A percentile compares a stretch with the other conserved stretches of the same genome.
These are phyloP conservation scores for Boletus edulis DNA, from an alignment of 768 basidiomycete genomes.

Conservation along the genomic window DNA sequence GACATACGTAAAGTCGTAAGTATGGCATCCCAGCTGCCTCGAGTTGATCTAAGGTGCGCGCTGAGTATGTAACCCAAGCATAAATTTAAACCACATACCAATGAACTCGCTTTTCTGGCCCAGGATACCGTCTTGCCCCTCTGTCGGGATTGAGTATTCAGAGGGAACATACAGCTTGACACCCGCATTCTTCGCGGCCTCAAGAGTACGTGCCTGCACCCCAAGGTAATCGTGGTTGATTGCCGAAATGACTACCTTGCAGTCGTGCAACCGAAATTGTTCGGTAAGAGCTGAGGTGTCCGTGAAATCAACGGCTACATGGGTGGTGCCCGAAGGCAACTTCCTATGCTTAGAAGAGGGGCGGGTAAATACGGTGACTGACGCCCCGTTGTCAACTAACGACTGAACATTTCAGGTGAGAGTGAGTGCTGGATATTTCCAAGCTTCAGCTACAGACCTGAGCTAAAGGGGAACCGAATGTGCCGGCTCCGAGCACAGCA, in stretches of 20 bases:
- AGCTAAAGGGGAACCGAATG: constrained; percentile 9
- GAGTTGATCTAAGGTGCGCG: constrained; percentile 7
- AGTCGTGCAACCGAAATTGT: constrained; percentile 15
- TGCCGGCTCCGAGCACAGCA: constrained; percentile 20
- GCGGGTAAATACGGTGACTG: constrained; percentile 14
- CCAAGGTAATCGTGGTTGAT: constrained; percentile 18
- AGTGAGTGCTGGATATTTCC: neutral
- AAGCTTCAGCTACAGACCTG: neutral
- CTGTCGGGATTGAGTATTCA: constrained; percentile 25
- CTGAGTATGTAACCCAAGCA: neutral
- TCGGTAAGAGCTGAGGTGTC: constrained; percentile 7
- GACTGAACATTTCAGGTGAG: constrained; percentile 4
- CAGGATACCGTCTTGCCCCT: constrained; percentile 19
- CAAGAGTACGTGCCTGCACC: constrained; percentile 22
- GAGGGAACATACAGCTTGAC: constrained; percentile 32
- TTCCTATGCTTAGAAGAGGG: constrained; percentile 7
- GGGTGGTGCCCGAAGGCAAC: constrained; percentile 6
- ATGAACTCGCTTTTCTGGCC: constrained; percentile 18
- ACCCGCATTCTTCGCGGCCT: constrained; percentile 28
- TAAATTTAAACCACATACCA: neutral
- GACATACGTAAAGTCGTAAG: constrained; percentile 22
- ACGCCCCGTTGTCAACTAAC: constrained; percentile 9
- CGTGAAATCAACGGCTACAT: constrained; percentile 12
- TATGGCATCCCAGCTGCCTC: constrained; percentile 15
- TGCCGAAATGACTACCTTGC: constrained; percentile 30